These are phyloP conservation scores for Ilex aquifolium DNA, from an alignment of 257 asterid species.

Conservation along the genomic window DNA sequence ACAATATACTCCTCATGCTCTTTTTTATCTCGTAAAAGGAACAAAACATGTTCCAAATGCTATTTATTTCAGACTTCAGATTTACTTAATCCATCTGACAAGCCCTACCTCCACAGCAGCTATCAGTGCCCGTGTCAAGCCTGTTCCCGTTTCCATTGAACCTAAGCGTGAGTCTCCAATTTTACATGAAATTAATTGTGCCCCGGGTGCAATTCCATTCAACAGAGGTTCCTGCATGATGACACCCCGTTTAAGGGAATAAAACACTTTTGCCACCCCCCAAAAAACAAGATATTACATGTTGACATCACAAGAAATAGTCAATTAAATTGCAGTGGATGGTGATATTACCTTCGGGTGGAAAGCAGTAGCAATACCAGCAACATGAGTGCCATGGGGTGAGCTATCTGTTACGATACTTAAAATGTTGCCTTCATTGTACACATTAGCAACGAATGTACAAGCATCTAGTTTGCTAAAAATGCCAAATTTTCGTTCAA, in stretches of 20 bases:
- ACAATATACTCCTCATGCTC: too few relatives aligned
- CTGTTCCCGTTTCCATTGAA: conserved; percentile 99
- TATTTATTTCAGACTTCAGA: too few relatives aligned
- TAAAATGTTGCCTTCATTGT: conserved; percentile 72
- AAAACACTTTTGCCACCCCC: not conserved
- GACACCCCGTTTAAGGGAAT: conserved; percentile 6
- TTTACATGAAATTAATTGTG: conserved; percentile 91
- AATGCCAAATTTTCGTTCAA: conserved; percentile 76
- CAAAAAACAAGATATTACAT: too few relatives aligned
- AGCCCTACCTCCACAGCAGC: conserved; percentile 85
- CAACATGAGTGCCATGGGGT: conserved; percentile 98
- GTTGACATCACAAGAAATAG: not conserved
- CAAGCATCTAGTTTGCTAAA: conserved; percentile 96
- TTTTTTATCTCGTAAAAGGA: too few relatives aligned
- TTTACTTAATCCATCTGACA: not conserved
- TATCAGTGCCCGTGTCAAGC: conserved; percentile 88
- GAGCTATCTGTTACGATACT: conserved; percentile 94
- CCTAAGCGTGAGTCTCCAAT: conserved; percentile 97
- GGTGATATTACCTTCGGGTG: conserved; percentile 60
- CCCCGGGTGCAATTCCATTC: conserved; percentile 99
- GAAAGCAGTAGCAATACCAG: conserved; percentile 94
- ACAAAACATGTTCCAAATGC: too few relatives aligned
- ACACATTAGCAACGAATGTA: conserved; percentile 65
- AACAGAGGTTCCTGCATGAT: conserved; percentile 76
- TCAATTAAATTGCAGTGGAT: not conserved